Base-by-base conservation (phyloP, 495 filamentous ascomycete genomes). In the Hyphodiscus hymeniophilus region DNA sequence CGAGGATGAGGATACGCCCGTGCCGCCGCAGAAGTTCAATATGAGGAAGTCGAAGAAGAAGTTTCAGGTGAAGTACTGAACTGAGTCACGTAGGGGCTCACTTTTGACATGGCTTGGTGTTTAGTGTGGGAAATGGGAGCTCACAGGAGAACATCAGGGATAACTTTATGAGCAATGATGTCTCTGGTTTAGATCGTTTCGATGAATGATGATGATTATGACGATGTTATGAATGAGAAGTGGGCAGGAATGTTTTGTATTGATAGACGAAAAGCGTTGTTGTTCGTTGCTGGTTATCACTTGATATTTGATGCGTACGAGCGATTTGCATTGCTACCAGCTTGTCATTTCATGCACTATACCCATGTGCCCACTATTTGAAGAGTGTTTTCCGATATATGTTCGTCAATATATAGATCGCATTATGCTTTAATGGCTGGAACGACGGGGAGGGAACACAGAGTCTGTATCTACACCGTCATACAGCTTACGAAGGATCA, bases 11-110 rank as follows among this genome's bases (percentile, higher is more conserved):
- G 41, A 43, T n/a, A 16, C 26, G 23, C 16, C 13, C 23, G 28
- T 15, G 0, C 41, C 23, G 21, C 41, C 41, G 5, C 22, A 43
- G 41, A 32, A 10, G 15, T 43, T 43, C 23, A 43, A 43, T n/a
- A 30, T 43, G 41, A 43, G 28, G 41, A 43, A 43, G 41, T 30
- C 23, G 12, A 43, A 43, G 24, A 43, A 43, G 41, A 43, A 13
- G n/a, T 43, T 43, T 20, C 31, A 22, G 3, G 26, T 24, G 26
- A 31, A 23, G 26, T 43, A 31, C 21, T 43, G 17, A 43, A 22
- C 28, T 26, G 22, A 21, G 28, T 26, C 28, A 16, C 31, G 41
- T n/a, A n/a, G n/a, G n/a, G n/a, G n/a, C n/a, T n/a, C n/a, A n/a
- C n/a, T 32, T 15, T 30, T 24, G 41, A 43, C 31, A 43, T 26